Base-by-base conservation (phyloP, 805 yeast genomes). In the Isabelozyma rhagii region DNA sequence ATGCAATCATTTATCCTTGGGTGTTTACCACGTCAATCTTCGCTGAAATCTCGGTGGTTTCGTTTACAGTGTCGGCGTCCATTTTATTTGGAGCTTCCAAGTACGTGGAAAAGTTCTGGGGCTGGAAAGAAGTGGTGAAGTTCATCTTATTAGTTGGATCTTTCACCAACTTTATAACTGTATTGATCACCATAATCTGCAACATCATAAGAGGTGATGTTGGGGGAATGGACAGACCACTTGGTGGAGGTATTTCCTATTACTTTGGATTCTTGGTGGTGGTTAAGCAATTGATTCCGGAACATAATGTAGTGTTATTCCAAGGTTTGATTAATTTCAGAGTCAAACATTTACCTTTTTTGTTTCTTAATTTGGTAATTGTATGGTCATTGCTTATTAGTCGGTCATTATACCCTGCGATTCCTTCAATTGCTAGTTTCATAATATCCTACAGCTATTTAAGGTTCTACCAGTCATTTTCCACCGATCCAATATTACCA, bases 391-490 rank as follows among this genome's bases (percentile, higher is more conserved):
- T 63, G n/a, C 36, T 67, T 2, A 50, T 69, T 8, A 55, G 61
- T 41, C 47, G 67, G 15, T 63, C 77, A 8, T 59, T 74, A 21
- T 73, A 77, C 52, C 86, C 89, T 45, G 69, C 77, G 40, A 55
- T 85, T 5, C 89, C 89, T 11, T 70, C 84, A 7, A 67, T 67
- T 17, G 68, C 71, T 18, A 82, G 85, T 44, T 90, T 92, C 58
- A 66, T 88, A 45, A 71, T 82, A 2, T 74, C 92, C 14, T 92
- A 93, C 89, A 62, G 70, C 44, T 93, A 90, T 63, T 74, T 92
- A 57, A 78, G 98, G 55, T 92, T 89, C 66, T 84, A 71, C 71
- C 94, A 90, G 60, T 61, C 78, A 13, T 76, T 80, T 43, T 67
- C 72, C n/a, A 64, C 71, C 18, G 86, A 81, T 48, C 84, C 82